phyloP scores from a whole-genome alignment of 345 rosid genomes.

The Sonneratia caseolaris region DNA sequence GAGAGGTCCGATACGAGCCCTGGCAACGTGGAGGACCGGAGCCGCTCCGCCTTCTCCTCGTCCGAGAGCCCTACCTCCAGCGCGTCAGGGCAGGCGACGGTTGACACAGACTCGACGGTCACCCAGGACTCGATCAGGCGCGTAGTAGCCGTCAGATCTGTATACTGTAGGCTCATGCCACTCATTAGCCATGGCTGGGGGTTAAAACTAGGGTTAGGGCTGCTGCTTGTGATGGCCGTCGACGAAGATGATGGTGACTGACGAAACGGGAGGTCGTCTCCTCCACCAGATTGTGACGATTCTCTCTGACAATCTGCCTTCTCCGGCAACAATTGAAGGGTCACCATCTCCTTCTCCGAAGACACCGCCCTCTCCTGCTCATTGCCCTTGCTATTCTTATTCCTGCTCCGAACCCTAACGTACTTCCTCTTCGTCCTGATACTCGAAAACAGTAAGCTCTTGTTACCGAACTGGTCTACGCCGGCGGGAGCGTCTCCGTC shows the following conservation, averaged over 20 bases:
- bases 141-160: not conserved
- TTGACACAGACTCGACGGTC: conserved; percentile 35
- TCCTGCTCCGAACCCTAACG: conserved; percentile 9
- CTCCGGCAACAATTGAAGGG: conserved; percentile 18
- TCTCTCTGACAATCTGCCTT: conserved; percentile 1
- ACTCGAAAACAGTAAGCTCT: not conserved
- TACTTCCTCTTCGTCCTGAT: conserved; percentile 16
- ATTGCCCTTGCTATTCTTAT: not conserved
- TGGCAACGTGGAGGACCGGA: conserved; percentile 35
- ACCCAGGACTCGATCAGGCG: conserved; percentile 31
- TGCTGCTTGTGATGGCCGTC: not conserved
- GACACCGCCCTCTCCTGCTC: not conserved
- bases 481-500: not conserved
- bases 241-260: not conserved
- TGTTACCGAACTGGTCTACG: conserved; percentile 5
- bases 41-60: conserved; percentile 20
- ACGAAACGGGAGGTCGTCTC: not conserved
- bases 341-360: conserved; percentile 8
- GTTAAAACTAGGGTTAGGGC: not conserved
- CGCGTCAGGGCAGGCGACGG: conserved; percentile 5
- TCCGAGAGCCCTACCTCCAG: conserved; percentile 25
- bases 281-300: not conserved
- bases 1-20: conserved; percentile 37
- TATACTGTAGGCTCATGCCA: not conserved
- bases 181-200: not conserved